phyloP scores from a whole-genome alignment of 1,139 yeast species.

The Taphrina deformans region DNA sequence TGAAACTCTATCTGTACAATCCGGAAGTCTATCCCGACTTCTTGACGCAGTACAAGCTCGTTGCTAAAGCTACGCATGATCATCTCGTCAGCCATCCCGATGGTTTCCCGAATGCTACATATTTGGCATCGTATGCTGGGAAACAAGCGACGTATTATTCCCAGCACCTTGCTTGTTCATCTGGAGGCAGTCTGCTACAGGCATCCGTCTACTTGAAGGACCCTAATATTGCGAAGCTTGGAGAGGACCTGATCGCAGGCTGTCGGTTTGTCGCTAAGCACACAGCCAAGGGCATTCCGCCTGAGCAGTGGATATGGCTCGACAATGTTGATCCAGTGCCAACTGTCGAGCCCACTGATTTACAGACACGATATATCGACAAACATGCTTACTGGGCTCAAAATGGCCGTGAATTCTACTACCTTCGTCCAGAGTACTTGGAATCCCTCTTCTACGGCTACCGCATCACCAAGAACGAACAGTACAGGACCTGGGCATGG shows the following conservation, averaged over 20 bases:
- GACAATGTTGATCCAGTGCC: slow-evolving; percentile 4
- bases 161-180: slow-evolving; percentile 78
- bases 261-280: slow-evolving; percentile 82
- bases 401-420: slow-evolving; percentile 62
- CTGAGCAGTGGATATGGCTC: slow-evolving; percentile 53
- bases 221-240: slow-evolving; percentile 63
- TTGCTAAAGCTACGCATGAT: slow-evolving; percentile 48
- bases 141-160: slow-evolving; percentile 43
- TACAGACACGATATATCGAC: not conserved
- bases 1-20: slow-evolving; percentile 62
- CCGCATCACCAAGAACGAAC: slow-evolving; percentile 71
- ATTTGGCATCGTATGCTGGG: slow-evolving; percentile 50
- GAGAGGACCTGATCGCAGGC: slow-evolving; percentile 71
- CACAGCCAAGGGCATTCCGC: slow-evolving; percentile 71
- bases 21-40: slow-evolving; percentile 68
- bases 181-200: slow-evolving; percentile 83
- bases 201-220: slow-evolving; percentile 69
- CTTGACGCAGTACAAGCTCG: slow-evolving; percentile 56
- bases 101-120: slow-evolving; percentile 40
- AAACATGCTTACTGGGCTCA: slow-evolving; percentile 41
- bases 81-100: slow-evolving; percentile 45
- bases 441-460: slow-evolving; percentile 80
- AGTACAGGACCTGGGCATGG: slow-evolving; percentile 84
- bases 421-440: slow-evolving; percentile 91
- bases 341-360: slow-evolving; percentile 4